Conservation (phyloP, 2,329 filamentous ascomycete species). For the Cladosporium sphaerospermum region DNA sequence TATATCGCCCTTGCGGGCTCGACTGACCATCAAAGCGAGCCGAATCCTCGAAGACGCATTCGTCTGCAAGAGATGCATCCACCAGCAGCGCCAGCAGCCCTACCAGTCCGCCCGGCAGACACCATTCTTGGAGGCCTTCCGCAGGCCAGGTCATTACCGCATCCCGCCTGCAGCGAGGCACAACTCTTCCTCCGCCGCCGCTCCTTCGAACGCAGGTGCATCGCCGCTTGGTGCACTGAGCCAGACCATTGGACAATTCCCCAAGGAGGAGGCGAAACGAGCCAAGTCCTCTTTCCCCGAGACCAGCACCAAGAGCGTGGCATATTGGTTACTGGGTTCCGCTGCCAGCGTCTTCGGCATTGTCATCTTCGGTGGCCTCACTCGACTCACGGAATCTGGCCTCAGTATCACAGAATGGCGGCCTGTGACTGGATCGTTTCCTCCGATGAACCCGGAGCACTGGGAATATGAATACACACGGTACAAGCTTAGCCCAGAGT, state of each 20-base stretch:
- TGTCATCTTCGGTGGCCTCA: slow-evolving; percentile 89
- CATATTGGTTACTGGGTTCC: slow-evolving; percentile 87
- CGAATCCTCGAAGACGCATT: slow-evolving; percentile 20
- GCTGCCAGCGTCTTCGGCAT: slow-evolving; percentile 94
- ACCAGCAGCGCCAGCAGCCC: slow-evolving; percentile 18
- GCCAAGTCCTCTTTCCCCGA: slow-evolving; percentile 21
- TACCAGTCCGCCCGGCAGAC: slow-evolving; percentile 26
- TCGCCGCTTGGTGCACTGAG: slow-evolving; percentile 30
- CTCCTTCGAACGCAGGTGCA: slow-evolving; percentile 1
- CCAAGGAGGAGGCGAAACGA: slow-evolving; percentile 1
- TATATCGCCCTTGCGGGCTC: slow-evolving; percentile 5
- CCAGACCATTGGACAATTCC: slow-evolving; percentile 22
- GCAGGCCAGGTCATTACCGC: slow-evolving; percentile 18
- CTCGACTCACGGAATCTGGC: slow-evolving; percentile 89
- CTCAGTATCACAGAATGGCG: slow-evolving; percentile 99
- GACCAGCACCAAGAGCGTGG: slow-evolving; percentile 65
- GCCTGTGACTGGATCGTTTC: slow-evolving; percentile 86
- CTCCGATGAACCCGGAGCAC: slow-evolving; percentile 68
- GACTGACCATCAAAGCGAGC: slow-evolving; percentile 9
- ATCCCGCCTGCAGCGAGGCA: slow-evolving; percentile 19
- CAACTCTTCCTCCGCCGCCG: slow-evolving; percentile 12
- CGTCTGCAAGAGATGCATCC: slow-evolving; percentile 29
- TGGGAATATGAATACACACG: slow-evolving; percentile 93
- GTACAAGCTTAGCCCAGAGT: slow-evolving; percentile 90
- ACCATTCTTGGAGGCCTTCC: slow-evolving; percentile 31